Evolutionary conservation across 1,139 yeast species (phyloP).

Genomic region (Saccharomycopsis hybrid): DNA sequence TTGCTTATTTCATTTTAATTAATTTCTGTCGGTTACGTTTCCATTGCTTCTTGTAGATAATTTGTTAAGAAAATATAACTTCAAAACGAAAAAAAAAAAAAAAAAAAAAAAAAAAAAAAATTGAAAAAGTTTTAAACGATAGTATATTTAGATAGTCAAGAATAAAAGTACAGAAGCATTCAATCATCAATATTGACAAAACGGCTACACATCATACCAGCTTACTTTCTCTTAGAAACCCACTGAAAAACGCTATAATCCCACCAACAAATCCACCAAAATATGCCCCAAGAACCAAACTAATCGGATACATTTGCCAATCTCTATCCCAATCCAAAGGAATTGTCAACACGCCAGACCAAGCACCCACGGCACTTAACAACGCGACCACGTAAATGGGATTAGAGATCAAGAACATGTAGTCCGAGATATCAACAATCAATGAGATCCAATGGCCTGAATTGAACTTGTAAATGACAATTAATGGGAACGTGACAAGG

Average conservation of each 20-base stretch:
- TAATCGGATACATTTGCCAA: conserved; percentile 98
- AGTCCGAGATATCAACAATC: conserved; percentile 28
- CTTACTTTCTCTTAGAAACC: background rate
- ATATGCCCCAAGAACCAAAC: conserved; percentile 76
- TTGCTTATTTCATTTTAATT: background rate
- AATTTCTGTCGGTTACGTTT: background rate
- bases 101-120: no score
- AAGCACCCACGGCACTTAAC: conserved; percentile 62
- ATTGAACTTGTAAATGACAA: conserved; percentile 54
- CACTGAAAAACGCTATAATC: conserved; percentile 3
- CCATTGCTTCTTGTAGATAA: background rate
- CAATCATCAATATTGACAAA: no score
- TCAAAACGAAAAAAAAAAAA: no score
- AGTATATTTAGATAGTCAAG: no score
- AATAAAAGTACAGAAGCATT: no score
- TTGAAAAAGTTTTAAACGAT: no score
- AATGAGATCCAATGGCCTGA: conserved; percentile 40
- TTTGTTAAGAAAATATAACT: no score
- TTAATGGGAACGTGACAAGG: conserved; percentile 57
- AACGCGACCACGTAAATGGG: conserved; percentile 33
- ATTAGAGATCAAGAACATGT: conserved; percentile 26
- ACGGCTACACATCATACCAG: no score
- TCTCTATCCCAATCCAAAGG: conserved; percentile 97
- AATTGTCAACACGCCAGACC: conserved; percentile 91
- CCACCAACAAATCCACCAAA: conserved; percentile 60